Evolutionary conservation across 768 basidiomycete genomes (phyloP).

Genomic region (Lactifluus volemus): DNA sequence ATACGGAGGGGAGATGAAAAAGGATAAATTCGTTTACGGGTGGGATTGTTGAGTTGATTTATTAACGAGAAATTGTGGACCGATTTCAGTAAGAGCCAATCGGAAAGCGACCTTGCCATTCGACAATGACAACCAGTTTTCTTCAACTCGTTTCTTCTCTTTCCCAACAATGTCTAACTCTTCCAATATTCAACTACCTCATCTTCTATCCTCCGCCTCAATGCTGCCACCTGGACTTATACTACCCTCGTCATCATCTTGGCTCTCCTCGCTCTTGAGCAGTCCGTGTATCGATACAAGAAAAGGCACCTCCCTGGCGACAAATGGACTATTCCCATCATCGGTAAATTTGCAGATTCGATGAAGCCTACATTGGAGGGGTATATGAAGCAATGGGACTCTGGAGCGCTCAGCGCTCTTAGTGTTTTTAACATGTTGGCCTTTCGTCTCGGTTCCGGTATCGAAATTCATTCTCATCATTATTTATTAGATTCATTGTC

Average conservation of each 20-base stretch:
- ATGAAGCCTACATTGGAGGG: conserved; percentile 85
- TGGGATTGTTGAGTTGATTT: conserved; percentile 4
- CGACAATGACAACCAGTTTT: too few relatives aligned
- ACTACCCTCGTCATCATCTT: conserved; percentile 62
- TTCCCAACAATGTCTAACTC: conserved; percentile 27
- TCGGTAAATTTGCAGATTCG: conserved; percentile 93
- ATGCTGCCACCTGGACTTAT: conserved; percentile 44
- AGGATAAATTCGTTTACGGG: background rate
- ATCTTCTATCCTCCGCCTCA: conserved; percentile 33
- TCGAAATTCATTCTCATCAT: conserved; percentile 9
- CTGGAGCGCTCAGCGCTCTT: conserved; percentile 77
- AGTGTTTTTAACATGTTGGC: conserved; percentile 95
- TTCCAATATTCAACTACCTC: conserved; percentile 40
- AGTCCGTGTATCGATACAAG: conserved; percentile 81
- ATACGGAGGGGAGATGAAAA: background rate
- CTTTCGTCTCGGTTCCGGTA: background rate
- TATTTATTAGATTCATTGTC: conserved; percentile 83
- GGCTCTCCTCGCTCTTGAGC: conserved; percentile 77
- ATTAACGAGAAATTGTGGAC: background rate
- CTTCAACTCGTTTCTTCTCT: background rate
- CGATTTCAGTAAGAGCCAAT: conserved; percentile 14
- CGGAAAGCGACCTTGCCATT: background rate
- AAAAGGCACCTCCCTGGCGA: conserved; percentile 83
- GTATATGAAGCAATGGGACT: conserved; percentile 89
- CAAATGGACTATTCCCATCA: conserved; percentile 93